Evolutionary conservation across 768 basidiomycete species (phyloP).

Genomic region (Rhodosporidiobolus sp.): DNA sequence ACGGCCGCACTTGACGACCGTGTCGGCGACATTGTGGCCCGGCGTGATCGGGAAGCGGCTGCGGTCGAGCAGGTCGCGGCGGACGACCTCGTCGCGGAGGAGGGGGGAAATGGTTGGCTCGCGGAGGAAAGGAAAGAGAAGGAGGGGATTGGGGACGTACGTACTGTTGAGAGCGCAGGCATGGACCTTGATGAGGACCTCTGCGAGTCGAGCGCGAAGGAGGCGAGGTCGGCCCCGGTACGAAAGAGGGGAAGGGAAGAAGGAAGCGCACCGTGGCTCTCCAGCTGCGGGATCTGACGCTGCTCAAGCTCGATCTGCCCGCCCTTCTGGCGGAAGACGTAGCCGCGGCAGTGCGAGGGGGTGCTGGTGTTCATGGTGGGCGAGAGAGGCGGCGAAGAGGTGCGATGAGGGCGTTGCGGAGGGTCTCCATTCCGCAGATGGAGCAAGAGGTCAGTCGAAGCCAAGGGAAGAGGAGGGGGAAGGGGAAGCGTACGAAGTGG

Average conservation of each 20-base stretch:
- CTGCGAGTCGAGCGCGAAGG: neutral
- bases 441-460: too few relatives aligned
- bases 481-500: too few relatives aligned
- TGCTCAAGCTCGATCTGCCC: neutral
- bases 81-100: neutral
- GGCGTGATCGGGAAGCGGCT: neutral
- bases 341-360: neutral
- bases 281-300: neutral
- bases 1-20: neutral
- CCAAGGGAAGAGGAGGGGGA: too few relatives aligned
- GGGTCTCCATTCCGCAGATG: neutral
- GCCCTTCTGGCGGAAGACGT: neutral
- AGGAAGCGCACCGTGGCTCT: neutral
- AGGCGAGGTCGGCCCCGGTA: neutral
- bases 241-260: neutral
- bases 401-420: neutral
- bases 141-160: neutral
- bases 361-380: neutral
- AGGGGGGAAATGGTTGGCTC: neutral
- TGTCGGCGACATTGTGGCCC: neutral
- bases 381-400: neutral
- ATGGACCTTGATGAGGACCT: slow-evolving; percentile 1
- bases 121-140: neutral
- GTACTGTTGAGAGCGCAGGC: neutral
- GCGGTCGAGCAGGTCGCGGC: neutral